phyloP scores from a whole-genome alignment of 768 basidiomycete species.

The Mycena crocata region DNA sequence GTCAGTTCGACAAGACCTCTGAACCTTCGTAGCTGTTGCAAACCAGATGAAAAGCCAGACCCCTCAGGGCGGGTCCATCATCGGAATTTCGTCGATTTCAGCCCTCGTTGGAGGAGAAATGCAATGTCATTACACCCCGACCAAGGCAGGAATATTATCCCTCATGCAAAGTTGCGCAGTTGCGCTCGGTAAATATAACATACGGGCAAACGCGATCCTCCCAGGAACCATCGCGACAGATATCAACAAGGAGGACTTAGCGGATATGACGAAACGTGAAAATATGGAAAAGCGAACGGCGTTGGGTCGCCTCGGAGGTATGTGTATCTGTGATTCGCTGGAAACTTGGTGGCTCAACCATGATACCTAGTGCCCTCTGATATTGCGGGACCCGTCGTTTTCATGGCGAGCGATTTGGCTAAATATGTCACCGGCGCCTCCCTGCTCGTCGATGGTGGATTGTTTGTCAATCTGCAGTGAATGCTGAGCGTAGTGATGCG shows the following conservation, averaged over 20 bases:
- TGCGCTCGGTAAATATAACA: conserved; percentile 80
- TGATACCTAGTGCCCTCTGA: conserved; percentile 62
- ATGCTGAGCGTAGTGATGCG: neutral
- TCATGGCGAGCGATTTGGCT: conserved; percentile 78
- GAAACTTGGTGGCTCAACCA: neutral
- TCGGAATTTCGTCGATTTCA: conserved; percentile 83
- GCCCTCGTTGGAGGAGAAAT: conserved; percentile 81
- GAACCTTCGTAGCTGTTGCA: conserved; percentile 62
- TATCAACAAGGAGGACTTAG: conserved; percentile 82
- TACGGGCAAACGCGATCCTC: conserved; percentile 78
- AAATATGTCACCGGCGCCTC: conserved; percentile 77
- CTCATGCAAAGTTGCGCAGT: conserved; percentile 86
- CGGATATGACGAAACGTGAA: conserved; percentile 66
- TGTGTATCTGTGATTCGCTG: conserved; percentile 25
- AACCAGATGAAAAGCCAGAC: conserved; percentile 78
- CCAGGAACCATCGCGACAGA: conserved; percentile 83
- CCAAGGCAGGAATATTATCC: conserved; percentile 82
- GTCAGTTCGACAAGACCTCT: conserved; percentile 6
- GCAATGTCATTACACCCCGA: conserved; percentile 84
- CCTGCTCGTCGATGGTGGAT: conserved; percentile 77
- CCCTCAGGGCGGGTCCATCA: conserved; percentile 80
- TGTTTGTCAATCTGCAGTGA: conserved; percentile 81
- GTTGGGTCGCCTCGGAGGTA: conserved; percentile 74
- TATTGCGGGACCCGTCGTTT: conserved; percentile 80
- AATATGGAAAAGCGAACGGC: conserved; percentile 74